Evolutionary conservation across 1,284 basidiomycete species (phyloP).

Genomic region (Ganoderma sinense): DNA sequence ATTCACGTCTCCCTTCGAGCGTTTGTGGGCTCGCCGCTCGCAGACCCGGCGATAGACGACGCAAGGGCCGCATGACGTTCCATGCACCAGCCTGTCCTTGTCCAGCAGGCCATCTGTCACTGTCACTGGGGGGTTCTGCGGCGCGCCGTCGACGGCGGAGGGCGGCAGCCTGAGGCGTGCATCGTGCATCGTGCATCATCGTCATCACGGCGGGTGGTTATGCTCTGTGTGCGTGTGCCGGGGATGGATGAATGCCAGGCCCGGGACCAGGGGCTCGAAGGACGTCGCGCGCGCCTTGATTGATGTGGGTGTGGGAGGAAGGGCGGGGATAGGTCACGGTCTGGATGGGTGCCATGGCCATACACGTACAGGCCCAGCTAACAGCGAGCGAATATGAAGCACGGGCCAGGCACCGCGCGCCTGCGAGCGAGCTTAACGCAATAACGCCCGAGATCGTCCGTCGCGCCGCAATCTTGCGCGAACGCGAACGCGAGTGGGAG

Average conservation of each 20-base stretch:
- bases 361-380: no score
- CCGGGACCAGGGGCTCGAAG: conserved; percentile 8
- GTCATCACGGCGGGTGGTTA: conserved; percentile 5
- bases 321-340: not conserved
- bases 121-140: not conserved
- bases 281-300: not conserved
- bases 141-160: conserved; percentile 8
- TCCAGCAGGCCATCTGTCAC: conserved; percentile 1
- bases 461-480: not conserved
- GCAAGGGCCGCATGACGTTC: not conserved
- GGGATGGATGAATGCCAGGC: no score
- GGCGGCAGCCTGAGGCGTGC: no score
- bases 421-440: not conserved
- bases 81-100: no score
- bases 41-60: not conserved
- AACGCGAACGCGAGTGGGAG: no score
- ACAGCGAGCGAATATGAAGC: not conserved
- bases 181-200: no score
- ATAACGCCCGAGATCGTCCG: conserved; percentile 1
- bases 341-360: no score
- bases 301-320: not conserved
- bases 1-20: not conserved
- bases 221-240: conserved; percentile 8
- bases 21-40: not conserved
- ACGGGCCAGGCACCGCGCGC: not conserved